Evolutionary conservation across 345 rosid genomes (phyloP).

Genomic region (Boechera stricta): DNA sequence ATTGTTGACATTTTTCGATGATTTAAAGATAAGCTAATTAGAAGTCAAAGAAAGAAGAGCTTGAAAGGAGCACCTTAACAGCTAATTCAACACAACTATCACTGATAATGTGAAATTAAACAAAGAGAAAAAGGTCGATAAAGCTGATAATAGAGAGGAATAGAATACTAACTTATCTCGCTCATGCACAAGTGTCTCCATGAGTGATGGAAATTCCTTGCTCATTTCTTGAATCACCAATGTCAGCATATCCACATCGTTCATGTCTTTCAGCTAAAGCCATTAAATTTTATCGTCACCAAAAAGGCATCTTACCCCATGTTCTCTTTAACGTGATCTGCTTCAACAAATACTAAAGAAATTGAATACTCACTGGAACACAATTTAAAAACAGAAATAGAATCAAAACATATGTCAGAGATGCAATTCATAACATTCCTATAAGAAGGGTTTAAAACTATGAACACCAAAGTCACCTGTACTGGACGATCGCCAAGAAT

Average conservation of each 20-base stretch:
- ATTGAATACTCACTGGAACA: conserved; percentile 9
- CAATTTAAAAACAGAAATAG: background rate
- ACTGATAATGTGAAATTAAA: too few relatives aligned
- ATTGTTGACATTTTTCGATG: background rate
- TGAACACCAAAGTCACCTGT: conserved; percentile 54
- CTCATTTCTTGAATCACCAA: conserved; percentile 95
- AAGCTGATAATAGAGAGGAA: background rate
- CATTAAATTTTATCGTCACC: conserved; percentile 12
- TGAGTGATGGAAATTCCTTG: conserved; percentile 86
- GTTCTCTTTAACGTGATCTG: conserved; percentile 82
- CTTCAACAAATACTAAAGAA: conserved; percentile 24
- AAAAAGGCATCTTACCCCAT: conserved; percentile 84
- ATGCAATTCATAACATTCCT: background rate
- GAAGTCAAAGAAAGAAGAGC: background rate
- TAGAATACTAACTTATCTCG: conserved; percentile 80
- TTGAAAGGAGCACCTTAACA: background rate
- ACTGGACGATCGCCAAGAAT: conserved; percentile 97
- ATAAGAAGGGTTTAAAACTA: background rate
- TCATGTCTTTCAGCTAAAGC: conserved; percentile 85
- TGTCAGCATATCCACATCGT: conserved; percentile 85
- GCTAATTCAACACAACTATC: background rate
- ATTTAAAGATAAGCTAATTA: background rate
- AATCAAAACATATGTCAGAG: background rate
- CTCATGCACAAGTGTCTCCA: conserved; percentile 95
- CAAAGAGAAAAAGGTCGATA: background rate